Percentiles rank a stretch among this genome's conserved stretches.
Evolutionary conservation across 345 rosid species (phyloP).

Genomic region (Microthlaspi erraticum): DNA sequence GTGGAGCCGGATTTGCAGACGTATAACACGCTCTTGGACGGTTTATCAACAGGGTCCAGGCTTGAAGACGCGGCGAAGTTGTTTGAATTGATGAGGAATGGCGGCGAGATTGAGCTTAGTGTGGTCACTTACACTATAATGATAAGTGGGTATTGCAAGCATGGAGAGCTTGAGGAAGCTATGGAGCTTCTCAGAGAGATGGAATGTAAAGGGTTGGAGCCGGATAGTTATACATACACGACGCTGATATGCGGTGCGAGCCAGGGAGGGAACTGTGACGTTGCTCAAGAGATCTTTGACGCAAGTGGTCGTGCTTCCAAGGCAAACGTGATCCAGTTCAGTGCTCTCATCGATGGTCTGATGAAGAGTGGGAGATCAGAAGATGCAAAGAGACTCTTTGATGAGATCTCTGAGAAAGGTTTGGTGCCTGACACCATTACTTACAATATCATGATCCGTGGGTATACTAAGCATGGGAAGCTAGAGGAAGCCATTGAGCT

Average conservation of each 20-base stretch:
- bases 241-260: background rate
- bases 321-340: background rate
- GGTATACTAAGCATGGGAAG: conserved; percentile 9
- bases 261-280: background rate
- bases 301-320: too few relatives aligned
- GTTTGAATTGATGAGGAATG: background rate
- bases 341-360: conserved; percentile 19
- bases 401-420: conserved; percentile 15
- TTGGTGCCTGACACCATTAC: conserved; percentile 22
- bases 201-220: conserved; percentile 11
- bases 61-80: conserved; percentile 4
- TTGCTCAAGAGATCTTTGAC: conserved; percentile 11
- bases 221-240: background rate
- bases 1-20: background rate
- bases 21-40: conserved; percentile 6
- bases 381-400: conserved; percentile 15
- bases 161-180: conserved; percentile 8
- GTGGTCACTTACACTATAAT: conserved; percentile 16
- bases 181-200: conserved; percentile 12
- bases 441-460: conserved; percentile 7
- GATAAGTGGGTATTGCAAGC: conserved; percentile 19
- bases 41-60: conserved; percentile 12
- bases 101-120: background rate
- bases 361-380: conserved; percentile 8
- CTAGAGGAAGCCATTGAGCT: conserved; percentile 12